A percentile compares a stretch with the other conserved stretches of the same genome.
Evolutionary conservation across 2,329 filamentous ascomycete species (phyloP).

Genomic region (Hyphodiscus sp.): DNA sequence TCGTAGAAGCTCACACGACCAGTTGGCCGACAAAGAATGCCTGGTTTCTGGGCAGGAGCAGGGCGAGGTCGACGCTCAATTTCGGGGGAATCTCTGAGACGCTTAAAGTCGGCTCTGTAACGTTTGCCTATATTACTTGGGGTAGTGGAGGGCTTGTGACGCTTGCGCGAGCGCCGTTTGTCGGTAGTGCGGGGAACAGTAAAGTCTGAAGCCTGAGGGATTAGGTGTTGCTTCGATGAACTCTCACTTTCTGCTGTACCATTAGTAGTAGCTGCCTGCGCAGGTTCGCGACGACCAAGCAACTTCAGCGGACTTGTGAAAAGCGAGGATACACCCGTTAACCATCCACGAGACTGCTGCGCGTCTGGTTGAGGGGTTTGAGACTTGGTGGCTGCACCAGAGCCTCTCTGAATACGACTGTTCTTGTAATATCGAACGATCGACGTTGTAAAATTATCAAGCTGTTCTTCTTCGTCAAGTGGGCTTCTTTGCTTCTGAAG

Average conservation of each 20-base stretch:
- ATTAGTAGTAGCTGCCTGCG: conserved; percentile 1
- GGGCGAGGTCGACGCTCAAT: conserved; percentile 4
- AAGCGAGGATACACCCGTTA: not conserved
- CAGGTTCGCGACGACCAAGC: not conserved
- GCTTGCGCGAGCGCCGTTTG: no score
- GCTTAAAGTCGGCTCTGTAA: no score
- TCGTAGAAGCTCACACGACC: not conserved
- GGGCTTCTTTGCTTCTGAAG: not conserved
- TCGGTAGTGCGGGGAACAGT: not conserved
- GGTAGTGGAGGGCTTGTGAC: no score
- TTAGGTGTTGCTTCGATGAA: not conserved
- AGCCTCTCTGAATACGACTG: not conserved
- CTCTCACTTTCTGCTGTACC: not conserved
- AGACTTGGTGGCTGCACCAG: not conserved
- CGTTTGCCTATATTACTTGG: no score
- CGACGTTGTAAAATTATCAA: not conserved
- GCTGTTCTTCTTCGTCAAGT: not conserved
- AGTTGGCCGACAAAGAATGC: not conserved
- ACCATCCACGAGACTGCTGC: not conserved
- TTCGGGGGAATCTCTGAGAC: no score
- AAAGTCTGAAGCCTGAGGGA: not conserved
- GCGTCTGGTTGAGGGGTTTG: not conserved
- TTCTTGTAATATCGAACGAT: not conserved
- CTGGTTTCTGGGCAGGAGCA: not conserved
- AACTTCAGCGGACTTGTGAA: not conserved